Percentiles rank a stretch among this genome's conserved stretches.
Evolutionary conservation across 192 early-diverging fungal species (phyloP).

Genomic region (Rhizophagus clarus): DNA sequence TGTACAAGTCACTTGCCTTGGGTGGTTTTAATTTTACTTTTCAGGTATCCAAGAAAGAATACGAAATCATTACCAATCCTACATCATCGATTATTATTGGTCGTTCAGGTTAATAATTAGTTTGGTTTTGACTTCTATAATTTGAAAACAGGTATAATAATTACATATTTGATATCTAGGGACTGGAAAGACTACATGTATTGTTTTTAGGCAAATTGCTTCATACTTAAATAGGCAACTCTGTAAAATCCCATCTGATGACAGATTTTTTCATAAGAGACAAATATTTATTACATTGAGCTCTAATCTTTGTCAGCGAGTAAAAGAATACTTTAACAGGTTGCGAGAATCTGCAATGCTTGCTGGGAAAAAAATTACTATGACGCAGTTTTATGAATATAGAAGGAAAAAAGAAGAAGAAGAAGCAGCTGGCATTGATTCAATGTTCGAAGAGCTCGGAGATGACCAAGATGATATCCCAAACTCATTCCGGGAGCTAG

Average conservation of each 20-base stretch:
- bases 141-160: neutral
- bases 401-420: neutral
- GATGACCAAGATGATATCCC: slow-evolving; percentile 3
- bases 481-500: neutral
- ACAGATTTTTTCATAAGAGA: neutral
- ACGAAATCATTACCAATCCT: slow-evolving; percentile 21
- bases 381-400: neutral
- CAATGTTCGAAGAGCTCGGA: slow-evolving; percentile 21
- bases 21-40: slow-evolving; percentile 18
- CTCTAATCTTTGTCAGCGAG: neutral
- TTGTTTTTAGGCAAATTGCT: neutral
- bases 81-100: slow-evolving; percentile 25
- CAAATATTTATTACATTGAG: slow-evolving; percentile 32
- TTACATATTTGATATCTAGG: neutral
- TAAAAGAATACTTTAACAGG: slow-evolving; percentile 16
- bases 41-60: slow-evolving; percentile 16
- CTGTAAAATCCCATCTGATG: neutral
- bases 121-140: neutral
- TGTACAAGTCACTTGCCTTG: slow-evolving; percentile 4
- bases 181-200: slow-evolving; percentile 20
- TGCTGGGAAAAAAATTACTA: neutral
- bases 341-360: neutral
- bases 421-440: neutral
- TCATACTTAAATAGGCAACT: neutral
- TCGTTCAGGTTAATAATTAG: slow-evolving; percentile 19